These are phyloP conservation scores for Paratinospora sagittata DNA, from an alignment of 164 flowering plant genomes.

Conservation along the genomic window DNA sequence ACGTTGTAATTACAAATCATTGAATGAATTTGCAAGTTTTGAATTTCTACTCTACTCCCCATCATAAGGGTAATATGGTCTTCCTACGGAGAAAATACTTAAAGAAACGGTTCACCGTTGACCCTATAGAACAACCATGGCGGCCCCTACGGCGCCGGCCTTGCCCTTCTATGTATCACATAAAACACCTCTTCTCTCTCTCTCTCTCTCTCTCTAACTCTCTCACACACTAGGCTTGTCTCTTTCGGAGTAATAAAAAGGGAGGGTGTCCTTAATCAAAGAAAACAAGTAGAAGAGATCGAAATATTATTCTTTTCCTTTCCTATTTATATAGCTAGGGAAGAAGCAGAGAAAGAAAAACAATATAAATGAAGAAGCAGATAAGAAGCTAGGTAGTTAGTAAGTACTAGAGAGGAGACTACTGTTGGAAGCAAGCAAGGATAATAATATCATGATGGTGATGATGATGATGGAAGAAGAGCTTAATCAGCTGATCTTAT, in stretches of 20 bases:
- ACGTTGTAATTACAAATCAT: too few relatives aligned
- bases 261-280: conserved; percentile 9
- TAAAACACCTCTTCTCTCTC: conserved; percentile 1
- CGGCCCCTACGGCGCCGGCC: conserved; percentile 82
- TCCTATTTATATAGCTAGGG: not conserved
- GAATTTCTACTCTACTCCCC: too few relatives aligned
- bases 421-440: conserved; percentile 1
- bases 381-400: conserved; percentile 11
- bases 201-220: conserved; percentile 17
- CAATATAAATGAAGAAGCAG: conserved; percentile 15
- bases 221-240: conserved; percentile 1
- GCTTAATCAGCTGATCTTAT: not conserved
- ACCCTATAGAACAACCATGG: conserved; percentile 54
- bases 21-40: too few relatives aligned
- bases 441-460: not conserved
- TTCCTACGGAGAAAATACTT: not conserved
- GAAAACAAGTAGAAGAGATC: not conserved
- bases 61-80: conserved; percentile 30
- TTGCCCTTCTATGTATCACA: conserved; percentile 28
- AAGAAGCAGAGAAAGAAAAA: not conserved
- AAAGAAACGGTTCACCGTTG: conserved; percentile 34
- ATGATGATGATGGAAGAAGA: conserved; percentile 5
- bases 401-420: conserved; percentile 2
- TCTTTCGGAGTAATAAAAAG: conserved; percentile 10
- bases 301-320: too few relatives aligned